Percentiles rank a stretch among this genome's conserved stretches.
Conservation (phyloP, 768 basidiomycete genomes). For the Sarcomyxa edulis region DNA sequence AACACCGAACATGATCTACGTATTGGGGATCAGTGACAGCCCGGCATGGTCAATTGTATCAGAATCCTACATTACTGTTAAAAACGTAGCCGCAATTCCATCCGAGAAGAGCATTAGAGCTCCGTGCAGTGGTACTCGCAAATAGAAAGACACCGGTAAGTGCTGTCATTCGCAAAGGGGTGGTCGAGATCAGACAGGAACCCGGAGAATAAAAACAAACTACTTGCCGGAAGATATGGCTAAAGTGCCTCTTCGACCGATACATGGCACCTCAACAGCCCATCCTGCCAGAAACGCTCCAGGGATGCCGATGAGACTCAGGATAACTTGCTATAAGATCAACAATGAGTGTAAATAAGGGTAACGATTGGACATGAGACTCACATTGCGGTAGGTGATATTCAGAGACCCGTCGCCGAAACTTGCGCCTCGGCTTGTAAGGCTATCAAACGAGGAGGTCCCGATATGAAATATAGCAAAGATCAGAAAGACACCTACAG, state of each 20-base stretch:
- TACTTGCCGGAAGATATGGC: slow-evolving; percentile 57
- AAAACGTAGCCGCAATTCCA: slow-evolving; percentile 80
- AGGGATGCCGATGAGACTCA: slow-evolving; percentile 63
- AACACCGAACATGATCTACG: slow-evolving; percentile 70
- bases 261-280: slow-evolving; percentile 55
- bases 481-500: background rate
- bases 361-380: slow-evolving; percentile 4
- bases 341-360: background rate
- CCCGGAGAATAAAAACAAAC: slow-evolving; percentile 7
- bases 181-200: slow-evolving; percentile 32
- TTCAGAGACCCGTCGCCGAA: slow-evolving; percentile 67
- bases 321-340: slow-evolving; percentile 55
- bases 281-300: slow-evolving; percentile 69
- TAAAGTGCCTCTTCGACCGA: slow-evolving; percentile 66
- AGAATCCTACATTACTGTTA: slow-evolving; percentile 43
- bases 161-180: slow-evolving; percentile 43
- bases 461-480: background rate
- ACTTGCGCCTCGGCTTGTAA: slow-evolving; percentile 55
- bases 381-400: slow-evolving; percentile 69
- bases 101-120: slow-evolving; percentile 60
- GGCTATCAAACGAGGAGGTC: slow-evolving; percentile 27
- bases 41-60: background rate
- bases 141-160: slow-evolving; percentile 75
- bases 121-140: slow-evolving; percentile 65
- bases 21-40: background rate